Conservation (phyloP, 2,329 filamentous ascomycete species). For the Xylariaceae sp. region DNA sequence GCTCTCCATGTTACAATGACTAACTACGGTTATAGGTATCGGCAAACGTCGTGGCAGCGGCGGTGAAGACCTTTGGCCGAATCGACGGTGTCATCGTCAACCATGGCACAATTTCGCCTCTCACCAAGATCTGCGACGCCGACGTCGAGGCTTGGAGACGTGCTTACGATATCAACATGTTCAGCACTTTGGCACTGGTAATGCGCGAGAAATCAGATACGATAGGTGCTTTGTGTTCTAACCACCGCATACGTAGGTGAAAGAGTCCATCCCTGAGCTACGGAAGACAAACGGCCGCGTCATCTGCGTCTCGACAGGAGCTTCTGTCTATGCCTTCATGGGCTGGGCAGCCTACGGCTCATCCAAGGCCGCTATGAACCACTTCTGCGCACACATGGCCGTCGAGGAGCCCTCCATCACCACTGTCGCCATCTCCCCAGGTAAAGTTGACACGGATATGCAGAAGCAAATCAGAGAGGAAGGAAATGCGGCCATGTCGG, state of each 20-base stretch:
- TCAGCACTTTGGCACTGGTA: constrained; percentile 75
- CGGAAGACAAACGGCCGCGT: constrained; percentile 65
- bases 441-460: constrained; percentile 86
- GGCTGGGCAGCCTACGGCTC: constrained; percentile 79
- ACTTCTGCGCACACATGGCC: constrained; percentile 66
- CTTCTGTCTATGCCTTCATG: constrained; percentile 58
- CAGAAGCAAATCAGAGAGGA: constrained; percentile 71
- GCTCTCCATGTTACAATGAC: neutral
- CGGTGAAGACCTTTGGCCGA: constrained; percentile 61
- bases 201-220: constrained; percentile 23
- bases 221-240: constrained; percentile 17
- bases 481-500: constrained; percentile 45
- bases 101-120: constrained; percentile 75
- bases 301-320: constrained; percentile 75
- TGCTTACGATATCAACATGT: constrained; percentile 79
- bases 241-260: constrained; percentile 48
- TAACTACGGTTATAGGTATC: constrained; percentile 43
- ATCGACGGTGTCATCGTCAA: constrained; percentile 84
- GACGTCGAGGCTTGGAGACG: constrained; percentile 69
- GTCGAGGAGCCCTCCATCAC: constrained; percentile 73
- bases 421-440: constrained; percentile 68
- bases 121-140: constrained; percentile 62
- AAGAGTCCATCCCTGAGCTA: constrained; percentile 64
- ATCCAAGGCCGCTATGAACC: constrained; percentile 78
- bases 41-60: constrained; percentile 57